Evolutionary conservation across 441 rosid genomes (phyloP).

Genomic region (Populus hybrid): DNA sequence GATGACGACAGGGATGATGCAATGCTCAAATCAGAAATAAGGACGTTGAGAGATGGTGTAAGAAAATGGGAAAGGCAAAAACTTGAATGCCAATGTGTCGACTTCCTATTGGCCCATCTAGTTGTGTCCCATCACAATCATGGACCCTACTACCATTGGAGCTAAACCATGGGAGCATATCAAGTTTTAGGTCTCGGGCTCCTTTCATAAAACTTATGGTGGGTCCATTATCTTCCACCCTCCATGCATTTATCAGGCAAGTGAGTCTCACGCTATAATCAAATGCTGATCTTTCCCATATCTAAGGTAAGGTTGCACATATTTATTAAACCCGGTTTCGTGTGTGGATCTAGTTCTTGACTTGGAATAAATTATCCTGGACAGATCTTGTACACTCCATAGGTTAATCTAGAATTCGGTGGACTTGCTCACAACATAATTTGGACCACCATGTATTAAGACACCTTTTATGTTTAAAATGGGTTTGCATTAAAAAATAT

Average conservation of each 20-base stretch:
- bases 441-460: too few species aligned
- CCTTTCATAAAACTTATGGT: constrained; percentile 21
- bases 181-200: constrained; percentile 26
- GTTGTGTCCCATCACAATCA: background rate
- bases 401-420: too few species aligned
- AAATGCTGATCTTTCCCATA: background rate
- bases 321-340: too few species aligned
- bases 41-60: background rate
- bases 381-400: too few species aligned
- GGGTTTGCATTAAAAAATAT: too few species aligned
- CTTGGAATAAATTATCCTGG: too few species aligned
- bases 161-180: constrained; percentile 13
- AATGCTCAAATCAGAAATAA: constrained; percentile 27
- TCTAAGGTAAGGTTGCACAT: background rate
- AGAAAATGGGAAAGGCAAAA: background rate
- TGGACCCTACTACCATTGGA: constrained; percentile 18
- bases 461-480: too few species aligned
- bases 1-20: constrained; percentile 27
- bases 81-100: background rate
- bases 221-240: constrained; percentile 1
- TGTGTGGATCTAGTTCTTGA: too few species aligned
- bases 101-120: background rate
- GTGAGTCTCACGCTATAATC: background rate
- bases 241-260: background rate
- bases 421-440: too few species aligned